These are phyloP conservation scores for Ganoderma lucidum DNA, from an alignment of 1,284 basidiomycete species.

Conservation along the genomic window DNA sequence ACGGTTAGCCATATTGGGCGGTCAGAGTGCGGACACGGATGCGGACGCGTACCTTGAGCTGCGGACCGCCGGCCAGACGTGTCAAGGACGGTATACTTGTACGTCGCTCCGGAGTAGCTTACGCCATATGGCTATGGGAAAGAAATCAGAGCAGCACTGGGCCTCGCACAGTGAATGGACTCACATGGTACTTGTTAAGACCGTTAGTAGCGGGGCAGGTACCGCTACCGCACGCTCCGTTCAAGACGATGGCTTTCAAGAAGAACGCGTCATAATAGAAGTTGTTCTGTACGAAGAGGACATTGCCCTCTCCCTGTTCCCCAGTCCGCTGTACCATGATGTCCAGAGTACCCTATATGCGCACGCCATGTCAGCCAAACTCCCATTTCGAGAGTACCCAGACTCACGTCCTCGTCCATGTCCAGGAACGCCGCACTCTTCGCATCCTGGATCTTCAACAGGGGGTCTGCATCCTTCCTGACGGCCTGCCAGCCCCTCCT, in stretches of 20 bases:
- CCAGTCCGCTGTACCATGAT: conserved; percentile 90
- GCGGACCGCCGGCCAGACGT: conserved; percentile 91
- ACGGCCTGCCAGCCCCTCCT: conserved; percentile 71
- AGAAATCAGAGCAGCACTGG: conserved; percentile 14
- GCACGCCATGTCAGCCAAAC: conserved; percentile 22
- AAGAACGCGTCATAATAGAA: conserved; percentile 99
- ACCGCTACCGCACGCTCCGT: conserved; percentile 89
- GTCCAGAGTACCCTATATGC: conserved; percentile 86
- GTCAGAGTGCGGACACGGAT: neutral
- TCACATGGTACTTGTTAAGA: conserved; percentile 75
- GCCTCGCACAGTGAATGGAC: conserved; percentile 30
- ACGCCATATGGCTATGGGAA: conserved; percentile 84
- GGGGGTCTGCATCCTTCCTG: conserved; percentile 66
- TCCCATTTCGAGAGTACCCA: neutral
- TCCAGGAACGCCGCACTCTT: conserved; percentile 87
- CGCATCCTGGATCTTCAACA: conserved; percentile 82
- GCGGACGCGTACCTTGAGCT: conserved; percentile 71
- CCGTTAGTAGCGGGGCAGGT: conserved; percentile 73
- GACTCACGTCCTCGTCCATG: conserved; percentile 92
- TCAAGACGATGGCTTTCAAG: conserved; percentile 94
- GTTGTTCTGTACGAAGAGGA: conserved; percentile 95
- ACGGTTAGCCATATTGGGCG: conserved; percentile 13
- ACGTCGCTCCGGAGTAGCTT: conserved; percentile 93
- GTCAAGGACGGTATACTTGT: conserved; percentile 97
- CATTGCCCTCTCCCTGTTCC: conserved; percentile 63